Evolutionary conservation across 1,284 basidiomycete genomes (phyloP), one percentile per base, ranked within the genome.

Genomic region (Volvariella surrecta): DNA sequence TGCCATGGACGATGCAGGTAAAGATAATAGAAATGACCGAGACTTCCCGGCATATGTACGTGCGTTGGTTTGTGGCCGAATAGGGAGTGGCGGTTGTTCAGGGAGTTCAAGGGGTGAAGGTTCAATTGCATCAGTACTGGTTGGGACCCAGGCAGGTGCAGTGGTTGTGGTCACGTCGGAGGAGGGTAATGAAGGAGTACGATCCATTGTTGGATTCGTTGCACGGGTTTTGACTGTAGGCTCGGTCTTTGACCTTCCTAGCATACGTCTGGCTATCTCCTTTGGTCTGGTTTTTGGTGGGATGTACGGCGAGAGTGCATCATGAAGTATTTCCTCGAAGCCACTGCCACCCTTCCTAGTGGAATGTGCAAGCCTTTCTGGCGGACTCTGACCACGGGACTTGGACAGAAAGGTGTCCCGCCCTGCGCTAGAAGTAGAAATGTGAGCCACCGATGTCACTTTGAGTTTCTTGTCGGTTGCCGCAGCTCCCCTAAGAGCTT

Each of bases 11-110:
- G 52, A 49, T 9, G 61, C 48, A 2, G 79, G 75, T 10, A 84
- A 58, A 6, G 74, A 62, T 6, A 84, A 69, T 9, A 88, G 71
- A 60, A 85, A 89, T 1, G 85, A 87, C 15, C 86, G 81, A 22
- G 80, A 84, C 46, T 70, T 70, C 11, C 83, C 82, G 2, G 80
- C 79, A 53, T 89, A 89, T 1, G 85, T 89, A 31, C 74, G 70
- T 3, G 74, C 66, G 37, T 64, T 63, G 15, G 61, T 59, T n/a
- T 32, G 54, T 51, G 15, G 57, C 46, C 39, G 61, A 31, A 48
- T 51, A 42, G 40, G 48, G 46, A 40, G 50, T 42, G 48, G 52
- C 44, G 42, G 48, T 19, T 50, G 54, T 43, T 28, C 51, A 45
- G 30, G 47, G 6, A 11, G 24, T 6, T 28, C 24, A 6, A 28